Base-by-base conservation (phyloP, 345 rosid genomes). In the Camelina laxa region DNA sequence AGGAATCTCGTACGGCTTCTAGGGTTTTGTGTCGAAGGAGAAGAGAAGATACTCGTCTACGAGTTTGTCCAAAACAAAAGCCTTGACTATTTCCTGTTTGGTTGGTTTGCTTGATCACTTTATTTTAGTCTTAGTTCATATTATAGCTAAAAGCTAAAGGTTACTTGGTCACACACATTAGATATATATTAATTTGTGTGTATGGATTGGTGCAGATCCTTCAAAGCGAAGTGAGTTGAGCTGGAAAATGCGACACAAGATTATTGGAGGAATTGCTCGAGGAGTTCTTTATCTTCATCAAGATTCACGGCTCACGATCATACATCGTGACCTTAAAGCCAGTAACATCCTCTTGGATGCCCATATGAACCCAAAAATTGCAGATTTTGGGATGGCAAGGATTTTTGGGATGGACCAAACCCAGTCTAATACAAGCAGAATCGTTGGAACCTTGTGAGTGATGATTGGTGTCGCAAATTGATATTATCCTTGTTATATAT, bases 201-300 rank as follows among this genome's bases (percentile, higher is more conserved):
- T 39, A 39, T 27, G 30, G 30, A 27, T 27, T 39, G 42, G 42
- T 4, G 14, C 8, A 44, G 48, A 45, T n/a, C 9, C 50, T 45
- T 7, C 4, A 45, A 45, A 45, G 3, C 9, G 16, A 45, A n/a
- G 50, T 45, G 50, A 45, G 16, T n/a, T 45, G 17, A n/a, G 16
- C 9, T 45, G 50, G 50, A 45, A 17, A 45, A 45, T 9, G 7
- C 19, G 50, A 2, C 17, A 45, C 50, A 45, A n/a, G 9, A 45
- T 45, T n/a, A 45, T 45, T n/a, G 50, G 50, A 7, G 50, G 50
- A 10, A 45, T 45, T 6, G 50, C 50, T n/a, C 9, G 50, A n/a
- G 50, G 50, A 45, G 17, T 45, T 45, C 50, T 45, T n/a, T 45
- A 45, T 45, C 50, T 45, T 45, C 50, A 45, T 45, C 50, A 45